Evolutionary conservation across 352 stramenopile genomes (phyloP), one percentile per base, ranked within the genome.

Genomic region (Phytophthora hibernalis): DNA sequence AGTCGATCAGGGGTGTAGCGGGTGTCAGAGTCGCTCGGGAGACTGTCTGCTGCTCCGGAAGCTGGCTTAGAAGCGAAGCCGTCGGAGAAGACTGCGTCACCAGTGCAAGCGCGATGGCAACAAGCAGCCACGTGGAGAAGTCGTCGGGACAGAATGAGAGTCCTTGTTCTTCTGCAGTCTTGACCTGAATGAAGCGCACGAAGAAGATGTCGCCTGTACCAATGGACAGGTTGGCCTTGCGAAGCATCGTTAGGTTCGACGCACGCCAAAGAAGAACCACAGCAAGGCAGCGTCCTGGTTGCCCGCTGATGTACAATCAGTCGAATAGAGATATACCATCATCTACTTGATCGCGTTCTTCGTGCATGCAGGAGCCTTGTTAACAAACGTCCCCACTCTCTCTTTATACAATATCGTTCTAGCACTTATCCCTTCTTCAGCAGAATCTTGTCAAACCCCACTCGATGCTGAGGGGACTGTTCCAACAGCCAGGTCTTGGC

Each of bases 231-330:
- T 60, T 69, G 11, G 55, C 50, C 22, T 73, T 79, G 3, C 24
- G 57, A 5, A 83, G 20, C 3, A 63, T 48, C 0, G 33, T 40
- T 3, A 72, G 33, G 7, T 80, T 56, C 0, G 63, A 78, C 9
- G 70, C 64, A 9, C 61, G 66, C 70, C 61, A 26, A 85, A 79
- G 22, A 72, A 38, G 40, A 64, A 75, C 50, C 70, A 79, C 9
- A 72, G 13, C 18, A 70, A 16, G 0, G 65, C 61, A 18, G 61
- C 58, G 22, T 70, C 65, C 33, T 75, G 65, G 20, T 68, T 54
- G 58, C 60, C 38, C n/a, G 16, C 13, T 4, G 42, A 1, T 7
- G 50, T 56, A 54, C 24, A 13, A 22, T 13, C 60, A 44, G 22
- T 56, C 8, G 42, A 61, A 66, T 68, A 61, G 0, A 68, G n/a